phyloP scores from a whole-genome alignment of 2,329 filamentous ascomycete species.

The Verruconis gallopava region DNA sequence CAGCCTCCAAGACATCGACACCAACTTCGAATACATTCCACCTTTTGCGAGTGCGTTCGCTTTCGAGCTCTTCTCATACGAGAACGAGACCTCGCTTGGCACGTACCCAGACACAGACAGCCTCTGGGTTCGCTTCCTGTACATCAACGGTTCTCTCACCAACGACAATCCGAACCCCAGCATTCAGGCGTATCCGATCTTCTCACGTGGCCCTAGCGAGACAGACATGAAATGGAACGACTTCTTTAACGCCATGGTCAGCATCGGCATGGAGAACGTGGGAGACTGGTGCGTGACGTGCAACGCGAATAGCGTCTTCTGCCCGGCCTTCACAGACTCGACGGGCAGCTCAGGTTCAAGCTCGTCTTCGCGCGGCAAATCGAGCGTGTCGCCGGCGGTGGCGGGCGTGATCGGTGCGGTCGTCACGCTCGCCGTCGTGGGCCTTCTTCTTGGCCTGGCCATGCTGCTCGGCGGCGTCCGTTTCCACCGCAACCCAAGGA shows the following conservation, averaged over 20 bases:
- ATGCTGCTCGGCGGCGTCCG: constrained; percentile 8
- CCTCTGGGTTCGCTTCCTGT: constrained; percentile 42
- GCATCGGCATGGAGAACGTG: constrained; percentile 30
- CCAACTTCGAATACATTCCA: constrained; percentile 37
- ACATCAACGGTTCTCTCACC: constrained; percentile 39
- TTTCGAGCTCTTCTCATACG: constrained; percentile 39
- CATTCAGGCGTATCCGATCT: constrained; percentile 34
- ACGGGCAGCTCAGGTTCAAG: not conserved
- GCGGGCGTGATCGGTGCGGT: constrained; percentile 45
- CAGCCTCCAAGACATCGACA: constrained; percentile 19
- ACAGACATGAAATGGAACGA: constrained; percentile 37
- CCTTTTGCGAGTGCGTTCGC: constrained; percentile 35
- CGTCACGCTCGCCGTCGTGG: constrained; percentile 35
- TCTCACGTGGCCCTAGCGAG: constrained; percentile 33
- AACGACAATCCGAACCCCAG: constrained; percentile 11
- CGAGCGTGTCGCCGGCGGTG: constrained; percentile 29
- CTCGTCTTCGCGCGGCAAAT: not conserved
- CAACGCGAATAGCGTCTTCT: constrained; percentile 36
- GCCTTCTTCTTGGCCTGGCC: constrained; percentile 27
- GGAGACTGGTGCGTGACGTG: constrained; percentile 42
- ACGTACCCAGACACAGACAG: constrained; percentile 29
- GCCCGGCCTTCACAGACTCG: constrained; percentile 25
- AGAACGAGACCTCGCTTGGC: constrained; percentile 13
- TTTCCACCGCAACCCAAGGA: constrained; percentile 20
- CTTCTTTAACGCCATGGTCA: constrained; percentile 33